phyloP scores from a whole-genome alignment of 768 basidiomycete species.

The Termitomyces heimii region DNA sequence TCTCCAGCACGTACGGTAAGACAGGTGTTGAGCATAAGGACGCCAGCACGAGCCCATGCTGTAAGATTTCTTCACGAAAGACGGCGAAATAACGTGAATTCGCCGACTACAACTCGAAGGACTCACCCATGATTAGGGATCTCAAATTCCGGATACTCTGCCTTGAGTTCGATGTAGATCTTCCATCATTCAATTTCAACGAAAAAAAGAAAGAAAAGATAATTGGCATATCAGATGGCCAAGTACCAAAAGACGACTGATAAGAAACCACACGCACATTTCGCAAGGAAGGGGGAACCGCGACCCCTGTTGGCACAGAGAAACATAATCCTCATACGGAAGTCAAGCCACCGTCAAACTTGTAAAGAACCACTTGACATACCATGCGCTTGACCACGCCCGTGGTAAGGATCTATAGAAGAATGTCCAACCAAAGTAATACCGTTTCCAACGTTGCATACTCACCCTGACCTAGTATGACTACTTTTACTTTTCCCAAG shows the following conservation, averaged over 20 bases:
- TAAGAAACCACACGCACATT: conserved; percentile 46
- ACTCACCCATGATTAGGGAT: conserved; percentile 81
- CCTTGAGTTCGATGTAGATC: conserved; percentile 86
- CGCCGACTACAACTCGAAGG: neutral
- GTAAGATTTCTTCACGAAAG: conserved; percentile 58
- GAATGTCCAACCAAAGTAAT: neutral
- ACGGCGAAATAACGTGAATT: neutral
- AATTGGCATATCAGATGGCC: conserved; percentile 1
- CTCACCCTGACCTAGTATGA: conserved; percentile 74
- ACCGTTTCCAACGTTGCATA: conserved; percentile 3
- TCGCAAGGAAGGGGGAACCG: conserved; percentile 73
- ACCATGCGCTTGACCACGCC: conserved; percentile 82
- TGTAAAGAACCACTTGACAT: conserved; percentile 13
- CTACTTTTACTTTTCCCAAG: conserved; percentile 77
- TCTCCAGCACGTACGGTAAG: conserved; percentile 75
- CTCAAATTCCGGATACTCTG: conserved; percentile 76
- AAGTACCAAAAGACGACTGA: neutral
- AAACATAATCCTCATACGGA: conserved; percentile 67
- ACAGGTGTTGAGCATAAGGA: conserved; percentile 89
- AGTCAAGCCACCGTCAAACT: conserved; percentile 6
- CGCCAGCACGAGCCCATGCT: conserved; percentile 79
- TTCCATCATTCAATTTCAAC: conserved; percentile 20
- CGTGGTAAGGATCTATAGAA: conserved; percentile 71
- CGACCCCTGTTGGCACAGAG: conserved; percentile 77
- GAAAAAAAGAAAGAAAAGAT: conserved; percentile 7